Evolutionary conservation across 108 stramenopile species (phyloP), one percentile per base, ranked within the genome.

Genomic region (Skeletonema tropicum): DNA sequence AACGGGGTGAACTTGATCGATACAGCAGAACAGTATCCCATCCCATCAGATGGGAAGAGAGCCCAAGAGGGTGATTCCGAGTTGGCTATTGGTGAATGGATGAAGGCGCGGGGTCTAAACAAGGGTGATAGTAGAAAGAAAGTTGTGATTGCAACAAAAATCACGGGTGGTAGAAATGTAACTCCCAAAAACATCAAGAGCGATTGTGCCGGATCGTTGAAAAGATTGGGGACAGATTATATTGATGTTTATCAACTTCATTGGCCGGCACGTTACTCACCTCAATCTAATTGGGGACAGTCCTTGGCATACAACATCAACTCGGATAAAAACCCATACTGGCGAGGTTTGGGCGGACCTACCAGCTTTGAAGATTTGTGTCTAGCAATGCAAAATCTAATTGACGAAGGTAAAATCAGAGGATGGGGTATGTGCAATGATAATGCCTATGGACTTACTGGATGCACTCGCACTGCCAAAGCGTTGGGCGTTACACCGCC

Each of bases 361-460:
- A 92, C 89, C 13, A 86, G 88, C 45, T 94, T 96, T 76, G 95
- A 96, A 75, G 91, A 96, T 3, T 49, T 94, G 49, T 93, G 92
- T 60, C n/a, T 89, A 29, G 68, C 87, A 17, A 92, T 96, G 92
- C 88, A 96, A 60, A 75, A 86, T 4, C 70, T 96, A 62, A 88
- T 96, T 45, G 84, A 92, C 30, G 66, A 90, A 62, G 95, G 95
- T 9, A 96, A 91, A 70, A 95, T 97, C 61, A 82, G 93, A 6
- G 90, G 93, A 30, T 94, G 92, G 92, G 96, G 96, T 32, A 64
- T 94, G 19, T 97, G 93, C 76, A 97, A 97, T 76, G 96, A 97
- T 80, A 93, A 93, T 79, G 90, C 96, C 10, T 94, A 93, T 57
- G 96, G 96, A 11, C 66, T 97, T n/a, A 87, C 93, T 12, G 92